Evolutionary conservation across 2,329 filamentous ascomycete species (phyloP).

Genomic region (Intubia oerlemansii): DNA sequence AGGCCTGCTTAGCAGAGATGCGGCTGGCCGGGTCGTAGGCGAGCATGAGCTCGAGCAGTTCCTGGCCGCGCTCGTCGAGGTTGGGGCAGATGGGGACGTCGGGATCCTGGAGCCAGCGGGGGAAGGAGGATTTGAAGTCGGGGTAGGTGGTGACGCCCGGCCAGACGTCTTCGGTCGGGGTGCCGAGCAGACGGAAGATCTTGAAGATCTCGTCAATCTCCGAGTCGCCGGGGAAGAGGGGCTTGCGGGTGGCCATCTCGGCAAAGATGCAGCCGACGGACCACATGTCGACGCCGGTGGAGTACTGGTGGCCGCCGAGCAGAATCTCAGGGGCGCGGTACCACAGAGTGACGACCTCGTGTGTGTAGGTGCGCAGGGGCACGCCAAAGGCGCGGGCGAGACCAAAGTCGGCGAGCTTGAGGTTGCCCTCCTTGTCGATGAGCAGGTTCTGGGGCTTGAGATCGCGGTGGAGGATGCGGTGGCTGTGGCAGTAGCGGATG

Average conservation of each 20-base stretch:
- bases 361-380: constrained; percentile 69
- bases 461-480: constrained; percentile 66
- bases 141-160: constrained; percentile 75
- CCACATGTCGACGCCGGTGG: constrained; percentile 89
- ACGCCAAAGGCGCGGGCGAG: constrained; percentile 78
- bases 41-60: constrained; percentile 44
- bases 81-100: constrained; percentile 41
- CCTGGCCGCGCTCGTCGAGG: constrained; percentile 48
- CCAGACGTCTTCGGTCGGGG: constrained; percentile 60
- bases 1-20: constrained; percentile 75
- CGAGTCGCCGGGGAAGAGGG: constrained; percentile 71
- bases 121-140: constrained; percentile 75
- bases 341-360: constrained; percentile 83
- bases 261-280: constrained; percentile 79
- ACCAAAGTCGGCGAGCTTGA: constrained; percentile 74
- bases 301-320: constrained; percentile 71
- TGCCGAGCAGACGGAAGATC: constrained; percentile 70
- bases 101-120: constrained; percentile 59
- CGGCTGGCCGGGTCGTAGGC: constrained; percentile 69
- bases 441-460: constrained; percentile 73
- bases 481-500: constrained; percentile 66
- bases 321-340: constrained; percentile 76
- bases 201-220: constrained; percentile 93
- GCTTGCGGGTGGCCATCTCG: constrained; percentile 82
- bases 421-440: constrained; percentile 66